Evolutionary conservation across 805 yeast species (phyloP), one percentile per base, ranked within the genome.

Genomic region (Nakazawaea populi): DNA sequence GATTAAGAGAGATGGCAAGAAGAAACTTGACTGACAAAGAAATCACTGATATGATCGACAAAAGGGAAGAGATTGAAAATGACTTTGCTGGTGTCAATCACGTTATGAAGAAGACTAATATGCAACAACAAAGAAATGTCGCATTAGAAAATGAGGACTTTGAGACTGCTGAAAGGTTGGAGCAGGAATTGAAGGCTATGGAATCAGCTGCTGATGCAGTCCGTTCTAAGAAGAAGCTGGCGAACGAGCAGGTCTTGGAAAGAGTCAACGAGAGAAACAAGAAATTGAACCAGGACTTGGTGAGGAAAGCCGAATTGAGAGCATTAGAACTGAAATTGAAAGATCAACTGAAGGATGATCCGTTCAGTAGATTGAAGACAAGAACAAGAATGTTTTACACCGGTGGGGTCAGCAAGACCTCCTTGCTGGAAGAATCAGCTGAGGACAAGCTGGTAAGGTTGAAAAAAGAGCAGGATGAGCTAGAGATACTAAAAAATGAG

Each of bases 351-450:
- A 73, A 79, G 49, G 80, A 75, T 59, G 88, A 94, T 70, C 98
- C 99, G 27, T 94, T 94, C 68, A 81, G 87, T 57, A 82, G 98
- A 65, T 77, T 94, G 62, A 85, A 88, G 64, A 92, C 98, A 1
- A 86, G 83, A 54, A 88, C 97, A 1, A 80, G 88, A 60, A 81
- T 89, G 54, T 92, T 89, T 67, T 89, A 90, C 61, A 73, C 75
- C 52, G 77, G 79, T 49, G 58, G 52, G 4, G 51, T 42, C 44
- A 77, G 32, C 11, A 38, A 32, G 11, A 18, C 37, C 5, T 6
- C 27, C n/a, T 27, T 18, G 5, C 7, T 29, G 5, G 47, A 42
- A n/a, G 49, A 46, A 34, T 32, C 47, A 24, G 39, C 42, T 30
- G 52, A 41, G 6, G 44, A 50, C 11, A 36, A 31, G 36, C 12